Evolutionary conservation across 371 early-diverging fungal genomes (phyloP).

Genomic region (Gilbertella persicaria): DNA sequence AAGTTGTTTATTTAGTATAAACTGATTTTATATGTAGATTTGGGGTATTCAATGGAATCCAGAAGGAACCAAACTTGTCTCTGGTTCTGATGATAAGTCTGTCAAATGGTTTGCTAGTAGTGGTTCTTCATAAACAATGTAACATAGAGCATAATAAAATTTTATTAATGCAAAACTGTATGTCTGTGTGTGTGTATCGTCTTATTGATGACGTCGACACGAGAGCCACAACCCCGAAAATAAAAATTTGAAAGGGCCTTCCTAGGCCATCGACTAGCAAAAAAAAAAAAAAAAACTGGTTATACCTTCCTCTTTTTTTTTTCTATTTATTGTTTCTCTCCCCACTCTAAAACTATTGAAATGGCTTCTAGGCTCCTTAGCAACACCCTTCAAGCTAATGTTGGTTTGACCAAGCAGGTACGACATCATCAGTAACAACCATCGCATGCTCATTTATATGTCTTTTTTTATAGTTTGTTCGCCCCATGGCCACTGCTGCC

Average conservation of each 20-base stretch:
- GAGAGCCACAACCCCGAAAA: neutral
- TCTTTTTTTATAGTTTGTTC: constrained; percentile 41
- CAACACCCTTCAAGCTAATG: constrained; percentile 32
- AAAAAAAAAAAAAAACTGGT: neutral
- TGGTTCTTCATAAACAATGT: constrained; percentile 34
- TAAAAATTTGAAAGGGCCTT: neutral
- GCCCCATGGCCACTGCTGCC: constrained; percentile 55
- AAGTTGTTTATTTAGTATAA: neutral
- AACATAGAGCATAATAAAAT: too few relatives aligned
- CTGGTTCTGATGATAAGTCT: constrained; percentile 72
- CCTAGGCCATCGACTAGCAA: neutral
- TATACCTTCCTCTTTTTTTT: neutral
- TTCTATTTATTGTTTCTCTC: constrained; percentile 22
- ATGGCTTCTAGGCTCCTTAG: constrained; percentile 38
- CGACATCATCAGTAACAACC: neutral
- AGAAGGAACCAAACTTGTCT: constrained; percentile 73
- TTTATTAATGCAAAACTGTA: neutral
- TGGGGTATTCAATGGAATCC: constrained; percentile 82
- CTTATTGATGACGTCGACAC: too few relatives aligned
- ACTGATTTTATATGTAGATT: constrained; percentile 39
- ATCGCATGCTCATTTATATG: neutral
- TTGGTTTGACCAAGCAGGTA: constrained; percentile 37
- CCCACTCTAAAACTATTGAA: constrained; percentile 19
- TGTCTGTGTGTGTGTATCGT: neutral
- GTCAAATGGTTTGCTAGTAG: constrained; percentile 58